Conservation (phyloP, 306 rosid species). For the Cucurbita ficifolia region DNA sequence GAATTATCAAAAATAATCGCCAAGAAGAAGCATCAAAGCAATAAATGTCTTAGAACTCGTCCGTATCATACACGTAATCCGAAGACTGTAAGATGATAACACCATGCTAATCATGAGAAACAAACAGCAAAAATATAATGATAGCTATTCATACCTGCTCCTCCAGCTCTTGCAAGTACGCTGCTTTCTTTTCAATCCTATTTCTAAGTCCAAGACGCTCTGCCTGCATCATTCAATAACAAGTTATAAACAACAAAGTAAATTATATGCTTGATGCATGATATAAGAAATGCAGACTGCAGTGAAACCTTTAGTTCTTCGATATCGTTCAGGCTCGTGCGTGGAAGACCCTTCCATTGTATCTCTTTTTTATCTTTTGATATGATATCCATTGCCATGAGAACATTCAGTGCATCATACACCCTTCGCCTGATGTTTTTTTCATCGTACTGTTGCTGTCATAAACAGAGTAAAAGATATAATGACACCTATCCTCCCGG, state of each 20-base stretch:
- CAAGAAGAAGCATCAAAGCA: neutral
- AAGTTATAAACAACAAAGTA: constrained; percentile 8
- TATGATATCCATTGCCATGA: constrained; percentile 98
- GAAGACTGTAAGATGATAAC: neutral
- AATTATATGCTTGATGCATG: neutral
- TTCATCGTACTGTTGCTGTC: constrained; percentile 95
- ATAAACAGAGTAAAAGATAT: neutral
- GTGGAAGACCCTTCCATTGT: constrained; percentile 99
- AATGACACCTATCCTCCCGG: neutral
- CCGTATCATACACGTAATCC: neutral
- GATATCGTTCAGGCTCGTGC: constrained; percentile 64
- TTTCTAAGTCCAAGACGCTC: constrained; percentile 61
- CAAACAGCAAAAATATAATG: constrained; percentile 4
- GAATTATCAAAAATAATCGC: neutral
- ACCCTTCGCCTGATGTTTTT: constrained; percentile 93
- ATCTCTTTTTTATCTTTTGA: constrained; percentile 97
- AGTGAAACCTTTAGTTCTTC: constrained; percentile 74
- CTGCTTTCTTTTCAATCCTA: constrained; percentile 80
- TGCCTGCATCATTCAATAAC: constrained; percentile 36
- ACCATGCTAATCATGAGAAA: neutral
- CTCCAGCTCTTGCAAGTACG: constrained; percentile 87
- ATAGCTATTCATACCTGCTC: constrained; percentile 50
- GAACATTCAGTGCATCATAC: constrained; percentile 93
- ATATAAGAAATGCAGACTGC: constrained; percentile 9
- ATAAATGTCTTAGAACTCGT: too few species aligned